Evolutionary conservation across 768 basidiomycete genomes (phyloP), one percentile per base, ranked within the genome.

Genomic region (Auricularia cornea): DNA sequence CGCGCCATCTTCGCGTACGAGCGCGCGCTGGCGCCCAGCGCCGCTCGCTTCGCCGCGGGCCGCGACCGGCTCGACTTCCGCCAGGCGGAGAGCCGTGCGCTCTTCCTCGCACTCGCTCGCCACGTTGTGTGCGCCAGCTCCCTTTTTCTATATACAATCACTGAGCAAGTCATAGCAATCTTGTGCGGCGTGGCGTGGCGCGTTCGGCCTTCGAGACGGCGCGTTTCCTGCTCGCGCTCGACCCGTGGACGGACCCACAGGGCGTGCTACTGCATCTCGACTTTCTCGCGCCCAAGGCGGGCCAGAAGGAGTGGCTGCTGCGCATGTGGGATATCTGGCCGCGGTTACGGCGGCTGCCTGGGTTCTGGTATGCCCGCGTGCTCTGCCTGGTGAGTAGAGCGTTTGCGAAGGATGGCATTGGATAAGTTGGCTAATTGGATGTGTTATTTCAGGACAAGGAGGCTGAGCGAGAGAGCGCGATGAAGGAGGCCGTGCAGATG

Each of bases 1-100:
- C 84, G 94, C n/a, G 90, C 95, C 0, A 73, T 99, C 18, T 98
- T 95, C 76, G 87, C 94, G 0, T 97, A 95, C 65, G 95, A 98
- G 69, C 85, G 94, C 14, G 86, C 90, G 12, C 90, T 98, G 67
- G 82, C 93, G 1, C 54, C 54, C 18, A 92, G 94, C 2, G 79
- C 88, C 0, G 96, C 95, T 79, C 92, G 83, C 67, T 87, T 97
- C 73, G 86, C 92, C 1, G 84, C 76, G 38, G 96, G 95, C 8
- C 75, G 81, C 2, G 90, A 89, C 65, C 83, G 95, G 12, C 82
- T 99, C 2, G 93, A 96, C 70, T 99, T 98, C 71, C 86, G 92
- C 66, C 81, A 76, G 14, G 90, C 97, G 12, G 95, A 98, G 74
- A 98, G 96, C 68, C 80, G 96, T 44, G 91, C 93, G 0, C 91